Percentiles rank a stretch among this genome's conserved stretches.
Evolutionary conservation across 306 rosid genomes (phyloP).

Genomic region (Quillaja saponaria): DNA sequence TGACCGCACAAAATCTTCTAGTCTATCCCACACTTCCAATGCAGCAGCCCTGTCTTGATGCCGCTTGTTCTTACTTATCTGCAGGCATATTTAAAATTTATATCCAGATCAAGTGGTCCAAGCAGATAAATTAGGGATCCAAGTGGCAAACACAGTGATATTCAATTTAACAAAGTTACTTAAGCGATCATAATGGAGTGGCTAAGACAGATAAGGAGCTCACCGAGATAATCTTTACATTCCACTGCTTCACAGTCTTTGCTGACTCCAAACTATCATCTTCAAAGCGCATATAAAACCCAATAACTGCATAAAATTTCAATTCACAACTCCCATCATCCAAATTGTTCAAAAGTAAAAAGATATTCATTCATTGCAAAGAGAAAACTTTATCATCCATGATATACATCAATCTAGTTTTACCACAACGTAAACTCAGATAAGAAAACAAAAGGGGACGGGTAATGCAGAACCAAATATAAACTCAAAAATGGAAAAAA

Average conservation of each 20-base stretch:
- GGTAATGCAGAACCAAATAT: neutral
- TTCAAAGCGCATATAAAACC: conserved; percentile 64
- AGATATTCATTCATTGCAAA: no score
- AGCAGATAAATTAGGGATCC: conserved; percentile 11
- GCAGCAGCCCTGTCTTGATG: conserved; percentile 99
- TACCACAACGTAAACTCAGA: neutral
- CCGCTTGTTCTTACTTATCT: conserved; percentile 97
- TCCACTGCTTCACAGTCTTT: conserved; percentile 96
- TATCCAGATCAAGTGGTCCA: neutral
- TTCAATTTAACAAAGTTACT: no score
- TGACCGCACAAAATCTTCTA: conserved; percentile 90
- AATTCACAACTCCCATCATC: no score
- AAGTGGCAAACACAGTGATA: no score
- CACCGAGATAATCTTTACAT: conserved; percentile 94
- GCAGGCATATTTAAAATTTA: conserved; percentile 26
- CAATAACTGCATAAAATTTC: conserved; percentile 47
- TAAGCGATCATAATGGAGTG: neutral
- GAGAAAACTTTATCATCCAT: no score
- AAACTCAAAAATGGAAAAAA: no score
- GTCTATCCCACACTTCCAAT: conserved; percentile 96
- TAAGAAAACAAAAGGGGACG: neutral
- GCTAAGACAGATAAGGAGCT: conserved; percentile 27
- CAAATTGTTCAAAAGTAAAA: no score
- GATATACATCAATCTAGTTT: no score
- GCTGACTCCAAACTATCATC: conserved; percentile 92